Evolutionary conservation across 1,139 yeast genomes (phyloP).

Genomic region (Candida sojae): DNA sequence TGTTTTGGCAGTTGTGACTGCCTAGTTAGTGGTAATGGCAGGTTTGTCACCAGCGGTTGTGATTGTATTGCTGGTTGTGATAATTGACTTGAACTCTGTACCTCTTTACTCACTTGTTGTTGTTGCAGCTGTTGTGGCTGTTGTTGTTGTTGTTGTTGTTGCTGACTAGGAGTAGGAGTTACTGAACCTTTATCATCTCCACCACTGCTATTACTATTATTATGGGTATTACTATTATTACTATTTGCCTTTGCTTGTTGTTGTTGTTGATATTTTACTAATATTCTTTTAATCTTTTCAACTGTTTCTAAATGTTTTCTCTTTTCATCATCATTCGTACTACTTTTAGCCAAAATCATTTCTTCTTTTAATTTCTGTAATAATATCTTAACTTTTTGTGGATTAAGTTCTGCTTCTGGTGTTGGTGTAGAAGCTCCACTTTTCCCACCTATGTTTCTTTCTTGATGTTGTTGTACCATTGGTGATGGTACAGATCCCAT

Average conservation of each 20-base stretch:
- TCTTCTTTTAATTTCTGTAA: slow-evolving; percentile 51
- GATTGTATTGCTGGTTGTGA: not conserved
- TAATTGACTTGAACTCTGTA: not conserved
- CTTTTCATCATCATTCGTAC: slow-evolving; percentile 58
- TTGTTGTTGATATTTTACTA: slow-evolving; percentile 43
- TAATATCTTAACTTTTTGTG: slow-evolving; percentile 13
- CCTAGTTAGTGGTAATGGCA: not conserved
- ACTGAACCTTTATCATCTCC: not conserved
- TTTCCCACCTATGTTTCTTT: not conserved
- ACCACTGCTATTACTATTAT: not conserved
- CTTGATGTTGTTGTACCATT: not conserved
- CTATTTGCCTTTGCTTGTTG: slow-evolving; percentile 27
- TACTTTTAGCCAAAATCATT: slow-evolving; percentile 60
- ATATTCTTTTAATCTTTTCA: slow-evolving; percentile 58
- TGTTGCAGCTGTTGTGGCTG: not conserved
- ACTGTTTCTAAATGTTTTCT: slow-evolving; percentile 68
- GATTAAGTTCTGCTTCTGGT: slow-evolving; percentile 17
- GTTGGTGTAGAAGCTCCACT: slow-evolving; percentile 10
- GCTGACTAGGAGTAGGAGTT: slow-evolving; percentile 1
- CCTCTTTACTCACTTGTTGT: too few species aligned
- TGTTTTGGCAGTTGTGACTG: not conserved
- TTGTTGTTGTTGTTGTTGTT: not conserved
- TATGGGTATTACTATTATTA: slow-evolving; percentile 21
- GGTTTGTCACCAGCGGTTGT: slow-evolving; percentile 1
- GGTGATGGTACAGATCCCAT: not conserved